Base-by-base conservation (phyloP, 2,329 filamentous ascomycete genomes). In the Sarocladiaceae sp. region DNA sequence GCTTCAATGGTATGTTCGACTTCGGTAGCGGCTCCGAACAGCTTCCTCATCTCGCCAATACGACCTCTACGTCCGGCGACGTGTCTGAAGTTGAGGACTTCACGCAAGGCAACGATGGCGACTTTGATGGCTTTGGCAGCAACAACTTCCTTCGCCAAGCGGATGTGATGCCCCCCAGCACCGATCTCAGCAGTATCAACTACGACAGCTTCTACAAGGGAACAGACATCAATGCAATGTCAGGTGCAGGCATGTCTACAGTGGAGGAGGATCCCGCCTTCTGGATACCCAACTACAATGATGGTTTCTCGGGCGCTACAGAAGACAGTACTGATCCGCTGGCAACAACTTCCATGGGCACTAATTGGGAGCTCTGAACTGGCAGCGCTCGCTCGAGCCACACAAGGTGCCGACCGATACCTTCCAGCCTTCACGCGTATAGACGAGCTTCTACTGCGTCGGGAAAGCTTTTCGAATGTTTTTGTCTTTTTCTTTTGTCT, bases 21-120 rank as follows among this genome's bases (percentile, higher is more conserved):
- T 76, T 72, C 44, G 62, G 60, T 50, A 68, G 62, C 52, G 73
- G 69, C 49, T 73, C 69, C n/a, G 75, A 78, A 55, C 74, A 73
- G 50, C 68, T 73, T 21, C 69, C 72, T 41, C 66, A 73, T 40
- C 58, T 82, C 54, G 74, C 77, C 49, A 68, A 76, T 55, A 70
- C 69, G 42, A 76, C 74, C 1, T 79, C 78, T 9, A 82, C 78
- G 7, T 84, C 80, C 11, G 80, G 80, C 27, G 80, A 84, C 48
- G 79, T 83, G 7, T 83, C 80, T 9, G 80, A 83, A 57, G 78
- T 78, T 4, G 81, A 83, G 49, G 80, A 83, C 51, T 72, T 74
- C 48, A 61, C 72, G 42, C 65, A 64, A 42, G 64, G 69, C 50
- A 65, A 69, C 50, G 65, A 65, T 26, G 73, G 74, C 48, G 67